These are phyloP conservation scores for Ustilago hordei DNA, from an alignment of 1,284 basidiomycete species.

Conservation along the genomic window DNA sequence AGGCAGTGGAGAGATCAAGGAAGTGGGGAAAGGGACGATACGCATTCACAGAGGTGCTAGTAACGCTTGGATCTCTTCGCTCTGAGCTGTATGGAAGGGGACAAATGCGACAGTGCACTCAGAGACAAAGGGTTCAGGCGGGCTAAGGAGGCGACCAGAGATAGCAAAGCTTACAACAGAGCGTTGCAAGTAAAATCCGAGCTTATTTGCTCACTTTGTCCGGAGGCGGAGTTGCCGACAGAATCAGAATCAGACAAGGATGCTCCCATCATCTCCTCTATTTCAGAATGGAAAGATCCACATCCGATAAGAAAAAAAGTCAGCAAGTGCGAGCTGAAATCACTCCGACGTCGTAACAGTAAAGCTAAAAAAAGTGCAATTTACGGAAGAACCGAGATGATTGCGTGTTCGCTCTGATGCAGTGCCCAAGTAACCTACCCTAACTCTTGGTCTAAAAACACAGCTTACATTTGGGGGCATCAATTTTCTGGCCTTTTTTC, in stretches of 20 bases:
- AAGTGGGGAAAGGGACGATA: neutral
- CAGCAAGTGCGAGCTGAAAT: neutral
- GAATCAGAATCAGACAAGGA: neutral
- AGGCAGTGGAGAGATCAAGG: neutral
- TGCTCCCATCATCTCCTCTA: neutral
- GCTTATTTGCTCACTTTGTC: neutral
- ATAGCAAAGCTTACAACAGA: neutral
- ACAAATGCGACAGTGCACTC: neutral
- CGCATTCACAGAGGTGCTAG: neutral
- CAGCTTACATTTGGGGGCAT: no score
- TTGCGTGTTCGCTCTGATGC: neutral
- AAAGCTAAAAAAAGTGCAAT: neutral
- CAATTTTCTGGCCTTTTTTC: no score
- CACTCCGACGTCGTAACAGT: constrained; percentile 10
- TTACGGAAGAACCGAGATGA: constrained; percentile 4
- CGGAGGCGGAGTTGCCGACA: neutral
- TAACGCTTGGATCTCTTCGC: constrained; percentile 10
- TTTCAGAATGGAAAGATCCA: constrained; percentile 22
- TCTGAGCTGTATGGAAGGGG: neutral
- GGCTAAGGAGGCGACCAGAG: neutral
- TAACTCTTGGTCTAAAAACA: no score
- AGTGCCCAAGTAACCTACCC: neutral
- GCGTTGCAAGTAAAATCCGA: neutral
- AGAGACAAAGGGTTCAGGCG: neutral
- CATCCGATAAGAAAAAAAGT: constrained; percentile 20